Conservation (phyloP, 192 early-diverging fungal species). For the Coemansia pectinata region DNA sequence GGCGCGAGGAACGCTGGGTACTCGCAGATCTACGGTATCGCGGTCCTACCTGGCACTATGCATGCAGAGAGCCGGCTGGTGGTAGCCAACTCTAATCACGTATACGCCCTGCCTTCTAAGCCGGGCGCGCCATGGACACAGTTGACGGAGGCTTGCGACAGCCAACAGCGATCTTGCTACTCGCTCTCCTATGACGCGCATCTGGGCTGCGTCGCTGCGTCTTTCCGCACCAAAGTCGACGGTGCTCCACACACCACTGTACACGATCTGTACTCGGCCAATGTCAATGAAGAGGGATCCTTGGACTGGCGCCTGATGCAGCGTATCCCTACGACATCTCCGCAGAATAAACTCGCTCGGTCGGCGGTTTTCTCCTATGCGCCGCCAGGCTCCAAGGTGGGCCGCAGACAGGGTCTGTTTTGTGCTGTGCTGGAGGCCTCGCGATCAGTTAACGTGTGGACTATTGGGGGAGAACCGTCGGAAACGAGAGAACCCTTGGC, state of each 20-base stretch:
- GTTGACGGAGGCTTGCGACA: slow-evolving; percentile 7
- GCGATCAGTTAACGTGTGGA: slow-evolving; percentile 24
- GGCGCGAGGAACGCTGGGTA: background rate
- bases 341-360: slow-evolving; percentile 30
- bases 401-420: slow-evolving; percentile 21
- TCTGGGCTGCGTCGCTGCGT: slow-evolving; percentile 21
- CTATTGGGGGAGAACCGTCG: background rate
- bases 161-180: slow-evolving; percentile 22
- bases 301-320: slow-evolving; percentile 7
- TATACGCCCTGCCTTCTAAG: slow-evolving; percentile 20
- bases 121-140: slow-evolving; percentile 15
- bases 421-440: slow-evolving; percentile 35
- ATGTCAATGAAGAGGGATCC: background rate
- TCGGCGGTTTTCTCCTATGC: slow-evolving; percentile 35
- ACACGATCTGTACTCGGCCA: slow-evolving; percentile 29
- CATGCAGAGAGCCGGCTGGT: slow-evolving; percentile 6
- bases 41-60: background rate
- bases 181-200: slow-evolving; percentile 20
- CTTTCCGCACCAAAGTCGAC: slow-evolving; percentile 17
- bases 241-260: background rate
- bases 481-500: background rate
- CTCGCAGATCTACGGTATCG: slow-evolving; percentile 37
- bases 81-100: slow-evolving; percentile 31
- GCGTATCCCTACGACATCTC: slow-evolving; percentile 14
- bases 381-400: background rate